Evolutionary conservation across 306 rosid species (phyloP).

Genomic region (Prunus padus): DNA sequence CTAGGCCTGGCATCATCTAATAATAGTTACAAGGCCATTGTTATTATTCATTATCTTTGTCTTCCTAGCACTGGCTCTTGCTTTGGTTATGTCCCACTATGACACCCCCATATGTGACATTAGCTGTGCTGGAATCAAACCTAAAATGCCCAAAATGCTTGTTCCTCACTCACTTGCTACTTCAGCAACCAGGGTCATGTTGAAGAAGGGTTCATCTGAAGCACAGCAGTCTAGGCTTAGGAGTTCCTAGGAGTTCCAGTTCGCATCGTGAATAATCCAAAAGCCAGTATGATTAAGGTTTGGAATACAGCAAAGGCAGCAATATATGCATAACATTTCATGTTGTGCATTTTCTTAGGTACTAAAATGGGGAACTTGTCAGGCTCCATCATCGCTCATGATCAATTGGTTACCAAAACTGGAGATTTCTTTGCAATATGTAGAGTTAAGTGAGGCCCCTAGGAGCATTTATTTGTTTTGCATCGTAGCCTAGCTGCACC

Average conservation of each 20-base stretch:
- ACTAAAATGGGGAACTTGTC: no score
- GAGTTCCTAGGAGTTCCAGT: slow-evolving; percentile 16
- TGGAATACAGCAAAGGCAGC: slow-evolving; percentile 20
- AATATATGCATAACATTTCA: slow-evolving; percentile 17
- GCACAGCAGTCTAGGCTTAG: neutral
- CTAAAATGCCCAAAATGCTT: slow-evolving; percentile 27
- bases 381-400: slow-evolving; percentile 29
- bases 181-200: slow-evolving; percentile 19
- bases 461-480: no score
- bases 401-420: no score
- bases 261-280: slow-evolving; percentile 17
- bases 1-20: no score
- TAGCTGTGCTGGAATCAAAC: slow-evolving; percentile 10
- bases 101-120: slow-evolving; percentile 3
- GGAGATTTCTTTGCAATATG: no score
- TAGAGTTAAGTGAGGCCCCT: no score
- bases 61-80: slow-evolving; percentile 1
- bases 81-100: slow-evolving; percentile 1
- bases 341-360: slow-evolving; percentile 24
- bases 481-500: no score
- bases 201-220: slow-evolving; percentile 4
- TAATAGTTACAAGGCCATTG: slow-evolving; percentile 19
- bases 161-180: slow-evolving; percentile 26
- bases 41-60: slow-evolving; percentile 27
- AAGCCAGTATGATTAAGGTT: neutral